A percentile compares a stretch with the other conserved stretches of the same genome.
Conservation (phyloP, 208 protist species). For the Crithidia bombi region DNA sequence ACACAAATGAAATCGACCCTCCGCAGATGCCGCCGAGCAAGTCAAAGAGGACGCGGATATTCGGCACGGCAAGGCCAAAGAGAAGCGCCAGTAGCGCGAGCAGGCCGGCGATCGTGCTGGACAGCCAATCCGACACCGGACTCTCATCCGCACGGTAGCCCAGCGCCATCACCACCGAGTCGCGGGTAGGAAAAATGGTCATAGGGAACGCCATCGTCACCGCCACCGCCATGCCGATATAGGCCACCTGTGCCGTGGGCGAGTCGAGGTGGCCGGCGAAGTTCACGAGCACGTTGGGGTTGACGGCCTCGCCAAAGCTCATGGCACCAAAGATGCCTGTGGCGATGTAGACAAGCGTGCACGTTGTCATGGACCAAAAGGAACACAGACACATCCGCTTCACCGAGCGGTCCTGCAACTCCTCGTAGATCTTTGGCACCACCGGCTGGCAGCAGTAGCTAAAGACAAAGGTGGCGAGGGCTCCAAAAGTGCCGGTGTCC, state of each 20-base stretch:
- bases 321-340: conserved; percentile 70
- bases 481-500: conserved; percentile 41
- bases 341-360: conserved; percentile 69
- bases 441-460: conserved; percentile 85
- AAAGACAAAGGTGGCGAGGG: conserved; percentile 76
- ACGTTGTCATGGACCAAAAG: conserved; percentile 57
- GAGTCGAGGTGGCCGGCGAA: conserved; percentile 51
- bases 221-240: conserved; percentile 66
- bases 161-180: conserved; percentile 66
- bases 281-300: conserved; percentile 81
- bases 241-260: conserved; percentile 62
- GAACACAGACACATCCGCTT: conserved; percentile 61
- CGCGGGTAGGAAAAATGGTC: conserved; percentile 79
- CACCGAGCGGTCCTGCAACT: conserved; percentile 65
- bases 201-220: conserved; percentile 88
- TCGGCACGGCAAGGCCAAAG: conserved; percentile 69
- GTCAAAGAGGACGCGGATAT: conserved; percentile 78
- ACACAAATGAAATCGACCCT: conserved; percentile 72
- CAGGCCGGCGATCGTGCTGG: conserved; percentile 45
- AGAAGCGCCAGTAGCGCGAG: conserved; percentile 71
- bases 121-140: conserved; percentile 37
- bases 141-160: conserved; percentile 58
- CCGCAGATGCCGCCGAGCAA: conserved; percentile 79
- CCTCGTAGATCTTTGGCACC: conserved; percentile 72
- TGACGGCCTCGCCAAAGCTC: conserved; percentile 62